A percentile compares a stretch with the other conserved stretches of the same genome.
Conservation (phyloP, 78 protist genomes). For the slime mould (Dictyostelium discoideum) region DNA sequence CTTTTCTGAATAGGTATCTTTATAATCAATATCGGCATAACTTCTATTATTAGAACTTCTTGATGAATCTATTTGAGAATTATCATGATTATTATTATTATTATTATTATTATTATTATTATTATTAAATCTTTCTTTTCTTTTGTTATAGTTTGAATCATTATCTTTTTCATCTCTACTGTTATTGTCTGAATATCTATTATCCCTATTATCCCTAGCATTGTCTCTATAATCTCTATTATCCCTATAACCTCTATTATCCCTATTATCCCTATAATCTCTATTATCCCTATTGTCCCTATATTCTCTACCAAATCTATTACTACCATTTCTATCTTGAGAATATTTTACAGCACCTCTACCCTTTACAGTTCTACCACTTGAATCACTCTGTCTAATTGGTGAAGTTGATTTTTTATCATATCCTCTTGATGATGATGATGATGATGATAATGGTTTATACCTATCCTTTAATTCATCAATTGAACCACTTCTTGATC, state of each 20-base stretch:
- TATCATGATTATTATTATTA: neutral
- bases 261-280: neutral
- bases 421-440: neutral
- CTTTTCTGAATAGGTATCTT: neutral
- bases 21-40: conserved; percentile 3
- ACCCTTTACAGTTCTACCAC: conserved; percentile 11
- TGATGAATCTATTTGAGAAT: neutral
- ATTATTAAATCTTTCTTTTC: neutral
- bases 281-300: neutral
- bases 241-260: neutral
- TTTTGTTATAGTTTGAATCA: neutral
- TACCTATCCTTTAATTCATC: conserved; percentile 60
- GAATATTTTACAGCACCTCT: conserved; percentile 55
- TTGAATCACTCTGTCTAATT: neutral
- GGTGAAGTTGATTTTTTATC: neutral
- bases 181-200: neutral
- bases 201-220: neutral
- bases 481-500: conserved; percentile 61
- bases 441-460: neutral
- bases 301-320: conserved; percentile 17
- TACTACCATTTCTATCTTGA: neutral
- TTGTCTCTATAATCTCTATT: neutral
- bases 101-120: neutral
- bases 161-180: neutral
- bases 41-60: neutral